These are phyloP conservation scores for Populus davidiana DNA, from an alignment of 345 rosid species.

Conservation along the genomic window DNA sequence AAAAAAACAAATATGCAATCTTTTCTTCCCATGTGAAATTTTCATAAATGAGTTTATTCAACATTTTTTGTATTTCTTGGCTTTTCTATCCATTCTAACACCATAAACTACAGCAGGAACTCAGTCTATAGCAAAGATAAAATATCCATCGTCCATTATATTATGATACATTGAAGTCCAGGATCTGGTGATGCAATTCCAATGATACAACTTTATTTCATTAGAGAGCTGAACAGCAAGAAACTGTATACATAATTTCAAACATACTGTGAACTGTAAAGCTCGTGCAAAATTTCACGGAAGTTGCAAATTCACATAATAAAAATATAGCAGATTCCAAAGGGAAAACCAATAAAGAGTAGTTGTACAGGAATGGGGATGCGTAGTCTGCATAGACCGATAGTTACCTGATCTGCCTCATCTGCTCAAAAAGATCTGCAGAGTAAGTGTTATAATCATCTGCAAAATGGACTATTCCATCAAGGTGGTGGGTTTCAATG, in stretches of 20 bases:
- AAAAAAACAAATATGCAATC: background rate
- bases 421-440: conserved; percentile 47
- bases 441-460: conserved; percentile 44
- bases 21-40: background rate
- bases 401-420: conserved; percentile 56
- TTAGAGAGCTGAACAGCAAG: background rate
- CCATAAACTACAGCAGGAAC: background rate
- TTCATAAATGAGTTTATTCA: background rate
- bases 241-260: background rate
- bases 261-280: background rate
- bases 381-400: background rate
- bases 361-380: background rate
- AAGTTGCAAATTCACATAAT: background rate
- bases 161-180: background rate
- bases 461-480: conserved; percentile 59
- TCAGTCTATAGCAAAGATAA: too few relatives aligned
- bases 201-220: background rate
- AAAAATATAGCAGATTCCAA: background rate
- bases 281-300: background rate
- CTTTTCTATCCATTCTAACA: background rate
- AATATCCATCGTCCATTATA: background rate
- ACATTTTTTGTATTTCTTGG: background rate
- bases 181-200: background rate
- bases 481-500: conserved; percentile 58
- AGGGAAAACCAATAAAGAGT: background rate